phyloP scores from a whole-genome alignment of 495 filamentous ascomycete genomes.

The Opeltia flavorubescens region DNA sequence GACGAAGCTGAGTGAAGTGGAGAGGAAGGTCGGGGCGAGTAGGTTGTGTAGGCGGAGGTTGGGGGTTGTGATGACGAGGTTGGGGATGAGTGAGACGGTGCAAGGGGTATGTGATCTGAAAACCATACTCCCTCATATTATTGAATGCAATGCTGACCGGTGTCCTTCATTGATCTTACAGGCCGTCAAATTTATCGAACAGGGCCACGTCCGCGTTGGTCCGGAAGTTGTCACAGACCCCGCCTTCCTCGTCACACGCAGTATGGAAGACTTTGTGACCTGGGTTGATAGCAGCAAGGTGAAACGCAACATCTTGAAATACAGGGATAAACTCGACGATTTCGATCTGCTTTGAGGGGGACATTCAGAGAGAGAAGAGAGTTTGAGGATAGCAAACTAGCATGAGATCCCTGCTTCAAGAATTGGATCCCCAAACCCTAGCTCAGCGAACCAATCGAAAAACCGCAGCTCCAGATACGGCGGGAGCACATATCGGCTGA shows the following conservation, averaged over 20 bases:
- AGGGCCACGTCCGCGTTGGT: slow-evolving; percentile 89
- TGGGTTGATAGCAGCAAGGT: slow-evolving; percentile 97
- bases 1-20: slow-evolving; percentile 64
- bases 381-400: no score
- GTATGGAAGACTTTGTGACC: slow-evolving; percentile 93
- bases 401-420: no score
- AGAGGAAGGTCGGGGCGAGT: slow-evolving; percentile 72
- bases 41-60: slow-evolving; percentile 69
- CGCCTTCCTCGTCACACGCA: slow-evolving; percentile 37
- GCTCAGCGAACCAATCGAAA: no score
- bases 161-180: background rate
- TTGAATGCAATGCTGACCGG: slow-evolving; percentile 11
- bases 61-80: slow-evolving; percentile 73
- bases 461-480: no score
- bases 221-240: slow-evolving; percentile 84
- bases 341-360: slow-evolving; percentile 68
- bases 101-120: slow-evolving; percentile 34
- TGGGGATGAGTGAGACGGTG: slow-evolving; percentile 81
- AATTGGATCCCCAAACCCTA: no score
- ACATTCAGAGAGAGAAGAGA: background rate
- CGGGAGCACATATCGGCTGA: no score
- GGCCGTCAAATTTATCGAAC: slow-evolving; percentile 77
- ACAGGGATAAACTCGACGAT: slow-evolving; percentile 90
- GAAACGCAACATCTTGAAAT: slow-evolving; percentile 84
- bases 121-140: slow-evolving; percentile 5